phyloP scores from a whole-genome alignment of 768 basidiomycete species.

The Boletus tomentosulus region DNA sequence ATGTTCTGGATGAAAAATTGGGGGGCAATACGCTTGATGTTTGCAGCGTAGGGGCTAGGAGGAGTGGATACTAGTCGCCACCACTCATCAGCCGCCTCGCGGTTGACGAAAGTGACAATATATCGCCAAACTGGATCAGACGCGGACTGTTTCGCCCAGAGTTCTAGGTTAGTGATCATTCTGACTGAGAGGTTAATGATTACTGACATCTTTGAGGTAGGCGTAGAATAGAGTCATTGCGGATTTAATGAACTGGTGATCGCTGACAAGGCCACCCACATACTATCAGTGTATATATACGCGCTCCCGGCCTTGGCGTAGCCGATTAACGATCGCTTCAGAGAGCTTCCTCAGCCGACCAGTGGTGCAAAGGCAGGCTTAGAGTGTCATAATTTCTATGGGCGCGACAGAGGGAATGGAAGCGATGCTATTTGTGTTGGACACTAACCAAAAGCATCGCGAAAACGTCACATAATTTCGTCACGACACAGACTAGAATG shows the following conservation, averaged over 20 bases:
- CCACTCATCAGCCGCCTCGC: no score
- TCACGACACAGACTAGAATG: background rate
- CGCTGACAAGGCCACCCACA: no score
- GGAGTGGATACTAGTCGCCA: constrained; percentile 20
- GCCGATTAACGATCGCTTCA: background rate
- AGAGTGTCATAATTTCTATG: background rate
- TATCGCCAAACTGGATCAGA: no score
- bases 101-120: no score
- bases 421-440: background rate
- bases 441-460: background rate
- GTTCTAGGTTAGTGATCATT: no score
- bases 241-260: no score
- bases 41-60: constrained; percentile 1
- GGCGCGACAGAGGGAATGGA: background rate
- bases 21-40: background rate
- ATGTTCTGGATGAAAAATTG: background rate
- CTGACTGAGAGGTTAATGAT: no score
- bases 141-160: no score
- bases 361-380: background rate
- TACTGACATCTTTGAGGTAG: no score
- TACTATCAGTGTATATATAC: no score
- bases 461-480: background rate
- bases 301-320: no score
- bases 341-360: background rate
- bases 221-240: no score